Percentiles rank a stretch among this genome's conserved stretches.
These are phyloP conservation scores for Penicillium sp. DNA, from an alignment of 2,329 filamentous ascomycete species.

Conservation along the genomic window DNA sequence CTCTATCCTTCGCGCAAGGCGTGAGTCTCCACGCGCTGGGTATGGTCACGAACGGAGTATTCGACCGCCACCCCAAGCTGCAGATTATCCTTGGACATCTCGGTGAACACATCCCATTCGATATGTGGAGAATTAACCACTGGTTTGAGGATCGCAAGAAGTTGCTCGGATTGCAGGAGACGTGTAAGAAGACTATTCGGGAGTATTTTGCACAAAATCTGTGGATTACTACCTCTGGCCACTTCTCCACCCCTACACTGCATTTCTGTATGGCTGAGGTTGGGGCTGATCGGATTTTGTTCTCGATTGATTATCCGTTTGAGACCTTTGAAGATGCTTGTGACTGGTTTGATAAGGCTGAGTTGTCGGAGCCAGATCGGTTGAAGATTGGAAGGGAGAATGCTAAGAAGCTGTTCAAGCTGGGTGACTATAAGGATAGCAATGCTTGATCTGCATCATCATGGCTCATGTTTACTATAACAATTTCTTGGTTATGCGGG, in stretches of 20 bases:
- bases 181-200: slow-evolving; percentile 48
- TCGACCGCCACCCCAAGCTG: slow-evolving; percentile 49
- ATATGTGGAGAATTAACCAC: slow-evolving; percentile 50
- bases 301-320: slow-evolving; percentile 45
- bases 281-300: slow-evolving; percentile 41
- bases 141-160: slow-evolving; percentile 45
- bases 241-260: slow-evolving; percentile 43
- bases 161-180: slow-evolving; percentile 34
- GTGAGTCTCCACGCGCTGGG: slow-evolving; percentile 60
- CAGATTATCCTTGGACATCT: slow-evolving; percentile 52
- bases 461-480: background rate
- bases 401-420: slow-evolving; percentile 46
- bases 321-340: slow-evolving; percentile 44
- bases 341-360: slow-evolving; percentile 44
- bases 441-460: slow-evolving; percentile 17
- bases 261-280: slow-evolving; percentile 43
- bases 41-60: slow-evolving; percentile 53
- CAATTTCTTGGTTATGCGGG: background rate
- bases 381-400: slow-evolving; percentile 50
- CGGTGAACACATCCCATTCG: slow-evolving; percentile 53
- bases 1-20: slow-evolving; percentile 59
- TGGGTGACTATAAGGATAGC: slow-evolving; percentile 35
- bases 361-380: slow-evolving; percentile 39
- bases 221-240: slow-evolving; percentile 45
- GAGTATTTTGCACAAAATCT: slow-evolving; percentile 45